Evolutionary conservation across 2,329 filamentous ascomycete species (phyloP).

Genomic region (Paramyrothecium roridum): DNA sequence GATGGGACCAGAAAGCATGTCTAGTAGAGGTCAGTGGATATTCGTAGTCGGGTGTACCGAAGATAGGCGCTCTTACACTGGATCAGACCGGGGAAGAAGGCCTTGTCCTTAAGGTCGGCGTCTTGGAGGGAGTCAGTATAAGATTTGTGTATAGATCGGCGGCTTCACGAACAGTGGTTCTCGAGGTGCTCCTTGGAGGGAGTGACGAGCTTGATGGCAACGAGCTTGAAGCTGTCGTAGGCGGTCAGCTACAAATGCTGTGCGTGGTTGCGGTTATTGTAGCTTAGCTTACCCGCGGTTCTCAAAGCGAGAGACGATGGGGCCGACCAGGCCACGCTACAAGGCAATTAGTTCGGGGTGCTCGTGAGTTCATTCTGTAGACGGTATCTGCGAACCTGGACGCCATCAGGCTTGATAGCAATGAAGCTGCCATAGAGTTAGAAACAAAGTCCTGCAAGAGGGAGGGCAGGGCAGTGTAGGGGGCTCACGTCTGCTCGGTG

Average conservation of each 20-base stretch:
- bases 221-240: conserved; percentile 83
- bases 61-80: conserved; percentile 67
- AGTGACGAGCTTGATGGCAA: conserved; percentile 90
- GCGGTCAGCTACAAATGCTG: conserved; percentile 9
- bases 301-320: conserved; percentile 99
- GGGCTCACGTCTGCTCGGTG: conserved; percentile 78
- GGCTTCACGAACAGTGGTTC: conserved; percentile 71
- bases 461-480: conserved; percentile 25
- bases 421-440: conserved; percentile 75
- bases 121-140: conserved; percentile 44
- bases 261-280: not conserved
- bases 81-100: conserved; percentile 95
- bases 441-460: conserved; percentile 14
- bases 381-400: conserved; percentile 67
- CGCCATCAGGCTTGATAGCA: conserved; percentile 99
- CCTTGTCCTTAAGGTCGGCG: conserved; percentile 85
- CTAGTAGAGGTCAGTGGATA: conserved; percentile 39
- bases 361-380: not conserved
- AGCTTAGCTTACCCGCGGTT: conserved; percentile 68
- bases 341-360: conserved; percentile 14
- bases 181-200: conserved; percentile 94
- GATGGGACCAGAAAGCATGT: conserved; percentile 97
- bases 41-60: not conserved
- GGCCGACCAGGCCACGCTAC: conserved; percentile 93
- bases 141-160: conserved; percentile 10